Evolutionary conservation across 306 rosid species (phyloP).

Genomic region (Dalbergia cochinchinensis): DNA sequence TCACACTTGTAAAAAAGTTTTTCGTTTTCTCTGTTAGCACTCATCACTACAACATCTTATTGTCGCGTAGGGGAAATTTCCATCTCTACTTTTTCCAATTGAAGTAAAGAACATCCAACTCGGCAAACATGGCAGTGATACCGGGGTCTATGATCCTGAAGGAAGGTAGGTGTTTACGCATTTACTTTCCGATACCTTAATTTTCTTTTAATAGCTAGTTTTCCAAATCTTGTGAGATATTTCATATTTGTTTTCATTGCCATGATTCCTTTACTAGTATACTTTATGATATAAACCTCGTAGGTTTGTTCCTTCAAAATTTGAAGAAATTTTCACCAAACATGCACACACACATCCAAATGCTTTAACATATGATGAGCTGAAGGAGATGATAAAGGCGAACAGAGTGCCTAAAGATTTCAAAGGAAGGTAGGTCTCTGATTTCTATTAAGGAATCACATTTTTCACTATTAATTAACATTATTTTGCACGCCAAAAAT

Average conservation of each 20-base stretch:
- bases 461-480: neutral
- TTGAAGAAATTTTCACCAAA: conserved; percentile 77
- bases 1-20: neutral
- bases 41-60: neutral
- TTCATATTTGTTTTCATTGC: neutral
- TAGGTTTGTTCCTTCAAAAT: conserved; percentile 73
- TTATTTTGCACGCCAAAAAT: neutral
- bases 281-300: neutral
- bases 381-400: conserved; percentile 56
- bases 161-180: conserved; percentile 64
- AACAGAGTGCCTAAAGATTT: conserved; percentile 70
- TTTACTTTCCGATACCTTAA: neutral
- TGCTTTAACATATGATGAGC: conserved; percentile 73
- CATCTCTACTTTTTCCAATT: conserved; percentile 71
- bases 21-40: neutral
- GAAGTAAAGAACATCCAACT: conserved; percentile 65
- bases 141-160: conserved; percentile 67
- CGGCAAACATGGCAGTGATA: conserved; percentile 77
- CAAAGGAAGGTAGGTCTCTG: conserved; percentile 63
- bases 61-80: conserved; percentile 69
- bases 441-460: neutral
- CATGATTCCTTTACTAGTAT: neutral
- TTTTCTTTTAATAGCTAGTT: neutral
- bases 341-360: conserved; percentile 61
- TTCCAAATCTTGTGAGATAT: neutral